Conservation (phyloP, 805 yeast species). For the Candida palmyrensis region DNA sequence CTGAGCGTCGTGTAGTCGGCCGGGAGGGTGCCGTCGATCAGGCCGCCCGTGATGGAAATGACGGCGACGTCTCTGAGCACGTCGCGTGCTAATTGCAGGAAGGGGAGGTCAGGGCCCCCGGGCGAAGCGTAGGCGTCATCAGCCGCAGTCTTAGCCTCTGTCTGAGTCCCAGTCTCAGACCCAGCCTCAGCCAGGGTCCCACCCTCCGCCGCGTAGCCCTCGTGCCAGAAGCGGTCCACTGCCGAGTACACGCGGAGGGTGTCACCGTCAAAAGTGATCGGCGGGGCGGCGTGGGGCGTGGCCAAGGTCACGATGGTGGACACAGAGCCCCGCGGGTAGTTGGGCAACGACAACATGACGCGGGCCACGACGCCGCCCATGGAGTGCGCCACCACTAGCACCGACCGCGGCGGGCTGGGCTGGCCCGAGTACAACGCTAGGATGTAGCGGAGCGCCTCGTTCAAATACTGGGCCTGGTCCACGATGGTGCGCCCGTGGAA, state of each 20-base stretch:
- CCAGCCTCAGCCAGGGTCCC: conserved; percentile 12
- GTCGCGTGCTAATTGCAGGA: conserved; percentile 31
- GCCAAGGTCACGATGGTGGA: conserved; percentile 83
- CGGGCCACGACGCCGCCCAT: conserved; percentile 98
- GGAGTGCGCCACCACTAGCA: conserved; percentile 82
- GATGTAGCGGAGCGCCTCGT: conserved; percentile 80
- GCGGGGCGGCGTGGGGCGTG: conserved; percentile 90
- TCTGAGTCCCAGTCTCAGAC: too few species aligned
- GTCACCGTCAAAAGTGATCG: conserved; percentile 91
- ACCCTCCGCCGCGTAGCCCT: conserved; percentile 38
- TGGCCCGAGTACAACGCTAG: conserved; percentile 55
- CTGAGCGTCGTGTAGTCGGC: conserved; percentile 83
- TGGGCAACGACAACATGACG: conserved; percentile 73
- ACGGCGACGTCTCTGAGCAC: conserved; percentile 58
- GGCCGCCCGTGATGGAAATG: conserved; percentile 87
- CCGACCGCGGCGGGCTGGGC: conserved; percentile 54
- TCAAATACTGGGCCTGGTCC: conserved; percentile 89
- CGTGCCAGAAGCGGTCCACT: conserved; percentile 76
- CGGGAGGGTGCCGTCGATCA: conserved; percentile 71
- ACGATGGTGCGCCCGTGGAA: conserved; percentile 90
- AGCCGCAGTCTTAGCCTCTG: too few species aligned
- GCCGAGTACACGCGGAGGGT: conserved; percentile 67
- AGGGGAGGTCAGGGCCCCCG: too few species aligned
- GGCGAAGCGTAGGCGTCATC: too few species aligned
- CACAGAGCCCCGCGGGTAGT: conserved; percentile 65